Evolutionary conservation across 495 filamentous ascomycete genomes (phyloP).

Genomic region (Usnea hakonensis): DNA sequence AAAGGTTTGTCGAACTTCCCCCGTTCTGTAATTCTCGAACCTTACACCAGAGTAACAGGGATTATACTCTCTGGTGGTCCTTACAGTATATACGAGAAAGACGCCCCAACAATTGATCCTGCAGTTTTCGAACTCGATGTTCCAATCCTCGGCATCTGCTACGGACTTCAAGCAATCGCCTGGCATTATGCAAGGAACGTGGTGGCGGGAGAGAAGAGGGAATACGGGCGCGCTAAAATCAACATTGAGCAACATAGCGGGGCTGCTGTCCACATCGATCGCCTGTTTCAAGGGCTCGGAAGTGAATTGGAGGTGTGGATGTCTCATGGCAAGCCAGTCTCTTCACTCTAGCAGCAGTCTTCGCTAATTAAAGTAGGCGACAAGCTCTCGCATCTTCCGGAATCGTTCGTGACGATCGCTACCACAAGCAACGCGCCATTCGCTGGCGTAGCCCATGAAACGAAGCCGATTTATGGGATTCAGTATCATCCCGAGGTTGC

Average conservation of each 20-base stretch:
- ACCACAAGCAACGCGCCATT: constrained; percentile 66
- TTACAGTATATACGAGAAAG: constrained; percentile 64
- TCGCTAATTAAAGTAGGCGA: constrained; percentile 43
- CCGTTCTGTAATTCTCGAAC: constrained; percentile 29
- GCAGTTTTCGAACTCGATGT: constrained; percentile 71
- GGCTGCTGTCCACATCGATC: constrained; percentile 52
- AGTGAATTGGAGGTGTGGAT: constrained; percentile 69
- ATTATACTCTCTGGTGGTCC: constrained; percentile 73
- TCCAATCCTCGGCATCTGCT: constrained; percentile 73
- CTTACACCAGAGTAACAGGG: constrained; percentile 55
- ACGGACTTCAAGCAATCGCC: constrained; percentile 76
- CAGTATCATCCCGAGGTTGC: constrained; percentile 87
- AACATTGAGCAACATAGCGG: constrained; percentile 43
- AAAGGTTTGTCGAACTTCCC: constrained; percentile 56
- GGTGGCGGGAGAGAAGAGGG: constrained; percentile 58
- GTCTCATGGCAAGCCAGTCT: constrained; percentile 48
- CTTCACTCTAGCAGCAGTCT: too few relatives aligned
- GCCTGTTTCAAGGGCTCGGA: constrained; percentile 62
- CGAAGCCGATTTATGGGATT: constrained; percentile 62
- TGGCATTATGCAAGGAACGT: constrained; percentile 68
- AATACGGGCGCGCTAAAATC: constrained; percentile 63
- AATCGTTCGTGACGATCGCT: constrained; percentile 63
- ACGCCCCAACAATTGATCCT: constrained; percentile 69
- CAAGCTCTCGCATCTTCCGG: constrained; percentile 66
- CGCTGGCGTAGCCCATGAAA: constrained; percentile 71